Conservation (phyloP, 495 filamentous ascomycete genomes). For the Parachaetomium inaequale region DNA sequence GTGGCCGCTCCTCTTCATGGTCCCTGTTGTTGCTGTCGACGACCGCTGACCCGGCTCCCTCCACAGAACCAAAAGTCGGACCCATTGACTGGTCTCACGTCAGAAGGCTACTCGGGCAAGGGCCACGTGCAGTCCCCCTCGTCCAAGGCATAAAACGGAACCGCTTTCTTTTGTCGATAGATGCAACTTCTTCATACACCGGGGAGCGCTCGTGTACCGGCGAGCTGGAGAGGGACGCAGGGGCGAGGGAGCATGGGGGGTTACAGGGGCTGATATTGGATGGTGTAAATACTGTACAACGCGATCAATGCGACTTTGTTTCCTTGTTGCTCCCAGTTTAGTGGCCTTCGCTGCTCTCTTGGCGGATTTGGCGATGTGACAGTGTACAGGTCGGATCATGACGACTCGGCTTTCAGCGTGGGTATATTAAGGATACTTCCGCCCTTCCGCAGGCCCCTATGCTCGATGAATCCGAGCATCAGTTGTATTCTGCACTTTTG, state of each 20-base stretch:
- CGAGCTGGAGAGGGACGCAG: conserved; percentile 15
- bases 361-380: too few relatives aligned
- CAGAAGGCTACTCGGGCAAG: conserved; percentile 73
- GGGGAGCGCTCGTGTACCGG: conserved; percentile 19
- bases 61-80: conserved; percentile 76
- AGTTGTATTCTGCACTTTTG: too few relatives aligned
- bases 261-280: conserved; percentile 15
- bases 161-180: conserved; percentile 42
- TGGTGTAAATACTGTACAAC: conserved; percentile 43
- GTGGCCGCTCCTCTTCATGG: conserved; percentile 10
- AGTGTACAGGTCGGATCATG: too few relatives aligned
- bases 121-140: conserved; percentile 73
- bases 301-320: conserved; percentile 35
- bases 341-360: too few relatives aligned
- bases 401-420: too few relatives aligned
- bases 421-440: too few relatives aligned
- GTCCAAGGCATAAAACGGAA: conserved; percentile 35
- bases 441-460: not conserved
- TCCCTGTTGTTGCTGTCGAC: not conserved
- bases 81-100: conserved; percentile 81
- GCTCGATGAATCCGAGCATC: not conserved
- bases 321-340: conserved; percentile 15
- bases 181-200: conserved; percentile 17
- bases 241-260: conserved; percentile 21
- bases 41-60: conserved; percentile 19